These are phyloP conservation scores for Globisporangium parvum DNA, from an alignment of 352 stramenopile genomes.

Conservation along the genomic window DNA sequence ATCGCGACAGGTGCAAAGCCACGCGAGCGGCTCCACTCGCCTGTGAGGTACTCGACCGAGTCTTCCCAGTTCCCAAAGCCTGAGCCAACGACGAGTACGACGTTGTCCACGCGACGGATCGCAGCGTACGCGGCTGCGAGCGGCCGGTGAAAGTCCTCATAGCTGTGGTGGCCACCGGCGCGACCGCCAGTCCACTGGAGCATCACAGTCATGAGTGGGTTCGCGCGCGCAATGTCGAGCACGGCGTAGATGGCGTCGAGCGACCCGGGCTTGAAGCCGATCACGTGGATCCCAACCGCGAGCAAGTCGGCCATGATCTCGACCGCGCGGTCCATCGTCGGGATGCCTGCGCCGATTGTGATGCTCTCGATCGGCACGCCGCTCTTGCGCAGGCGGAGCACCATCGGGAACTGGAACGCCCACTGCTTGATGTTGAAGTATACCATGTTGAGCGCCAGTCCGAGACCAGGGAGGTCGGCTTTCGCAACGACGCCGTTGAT, in stretches of 20 bases:
- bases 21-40: conserved; percentile 68
- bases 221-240: conserved; percentile 57
- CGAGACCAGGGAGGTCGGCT: conserved; percentile 53
- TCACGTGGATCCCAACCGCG: conserved; percentile 60
- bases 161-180: conserved; percentile 84
- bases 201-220: conserved; percentile 62
- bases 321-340: conserved; percentile 67
- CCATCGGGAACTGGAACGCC: conserved; percentile 88
- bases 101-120: conserved; percentile 71
- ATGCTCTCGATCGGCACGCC: conserved; percentile 85
- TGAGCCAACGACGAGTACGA: conserved; percentile 83
- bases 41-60: conserved; percentile 73
- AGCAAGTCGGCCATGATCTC: conserved; percentile 75
- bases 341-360: conserved; percentile 82
- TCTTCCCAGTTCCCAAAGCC: conserved; percentile 85
- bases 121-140: conserved; percentile 67
- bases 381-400: conserved; percentile 71
- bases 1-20: conserved; percentile 38
- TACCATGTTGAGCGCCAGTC: conserved; percentile 86
- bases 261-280: conserved; percentile 85
- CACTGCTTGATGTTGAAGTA: conserved; percentile 88
- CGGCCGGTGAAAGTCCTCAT: conserved; percentile 84
- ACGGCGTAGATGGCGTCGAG: conserved; percentile 70
- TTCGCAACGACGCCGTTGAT: conserved; percentile 66
- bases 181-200: conserved; percentile 85